Evolutionary conservation across 1,284 basidiomycete species (phyloP).

Genomic region (Gastroboletus turbinatus): DNA sequence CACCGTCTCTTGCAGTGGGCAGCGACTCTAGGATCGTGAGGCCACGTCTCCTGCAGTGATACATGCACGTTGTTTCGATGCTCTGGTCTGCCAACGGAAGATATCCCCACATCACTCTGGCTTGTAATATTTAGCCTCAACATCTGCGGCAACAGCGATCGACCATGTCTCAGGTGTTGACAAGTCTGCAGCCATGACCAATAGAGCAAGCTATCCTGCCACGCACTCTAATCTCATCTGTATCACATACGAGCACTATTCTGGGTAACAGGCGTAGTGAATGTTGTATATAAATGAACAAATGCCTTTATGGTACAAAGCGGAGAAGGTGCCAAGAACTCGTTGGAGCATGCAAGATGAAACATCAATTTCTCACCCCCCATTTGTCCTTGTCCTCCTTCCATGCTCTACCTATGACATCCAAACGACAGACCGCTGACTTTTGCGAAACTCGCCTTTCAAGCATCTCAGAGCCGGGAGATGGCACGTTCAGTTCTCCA

Average conservation of each 20-base stretch:
- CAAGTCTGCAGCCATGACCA: background rate
- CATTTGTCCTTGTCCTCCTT: background rate
- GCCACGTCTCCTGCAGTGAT: constrained; percentile 16
- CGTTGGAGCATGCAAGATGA: constrained; percentile 6
- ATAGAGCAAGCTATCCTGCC: background rate
- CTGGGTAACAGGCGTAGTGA: constrained; percentile 4
- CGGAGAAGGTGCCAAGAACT: constrained; percentile 1
- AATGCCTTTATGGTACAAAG: background rate
- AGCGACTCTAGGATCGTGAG: constrained; percentile 10
- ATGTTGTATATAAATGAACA: constrained; percentile 5
- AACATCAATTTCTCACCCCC: background rate
- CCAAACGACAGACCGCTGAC: constrained; percentile 9
- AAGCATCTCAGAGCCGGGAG: constrained; percentile 7
- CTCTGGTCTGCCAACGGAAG: background rate
- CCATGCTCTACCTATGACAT: constrained; percentile 18
- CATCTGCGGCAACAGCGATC: background rate
- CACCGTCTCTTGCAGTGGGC: constrained; percentile 1
- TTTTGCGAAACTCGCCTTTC: constrained; percentile 6
- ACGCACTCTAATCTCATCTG: background rate
- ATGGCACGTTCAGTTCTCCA: background rate
- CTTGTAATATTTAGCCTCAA: background rate
- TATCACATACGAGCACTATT: background rate
- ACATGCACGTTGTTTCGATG: background rate
- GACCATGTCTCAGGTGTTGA: background rate
- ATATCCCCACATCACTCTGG: background rate